Percentiles rank a stretch among this genome's conserved stretches.
phyloP scores from a whole-genome alignment of 2,329 filamentous ascomycete species.

The Alternaria atra region DNA sequence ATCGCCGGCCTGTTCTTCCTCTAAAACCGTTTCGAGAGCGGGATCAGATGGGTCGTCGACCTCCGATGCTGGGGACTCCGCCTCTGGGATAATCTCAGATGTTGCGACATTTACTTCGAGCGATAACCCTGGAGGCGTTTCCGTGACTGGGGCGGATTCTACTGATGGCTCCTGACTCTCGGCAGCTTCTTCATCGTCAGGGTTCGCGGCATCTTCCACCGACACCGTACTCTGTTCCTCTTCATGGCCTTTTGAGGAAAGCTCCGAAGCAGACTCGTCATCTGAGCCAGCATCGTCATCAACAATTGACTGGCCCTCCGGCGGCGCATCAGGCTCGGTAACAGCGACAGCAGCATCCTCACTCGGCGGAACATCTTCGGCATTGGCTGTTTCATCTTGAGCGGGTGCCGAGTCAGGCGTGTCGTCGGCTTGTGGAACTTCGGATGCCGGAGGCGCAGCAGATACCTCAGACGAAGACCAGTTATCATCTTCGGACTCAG shows the following conservation, averaged over 20 bases:
- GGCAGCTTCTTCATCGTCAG: constrained; percentile 1
- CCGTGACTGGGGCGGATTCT: not conserved
- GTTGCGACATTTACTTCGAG: constrained; percentile 6
- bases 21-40: not conserved
- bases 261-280: constrained; percentile 7
- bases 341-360: not conserved
- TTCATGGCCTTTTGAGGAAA: not conserved
- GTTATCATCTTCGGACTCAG: constrained; percentile 15
- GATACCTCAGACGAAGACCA: constrained; percentile 22
- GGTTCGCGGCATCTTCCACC: constrained; percentile 2
- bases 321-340: constrained; percentile 7
- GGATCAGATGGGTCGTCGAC: constrained; percentile 1
- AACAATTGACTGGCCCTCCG: not conserved
- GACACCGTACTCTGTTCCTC: constrained; percentile 4
- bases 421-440: constrained; percentile 7
- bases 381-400: constrained; percentile 7
- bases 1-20: not conserved
- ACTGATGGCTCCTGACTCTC: constrained; percentile 1
- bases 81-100: constrained; percentile 4
- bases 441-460: not conserved
- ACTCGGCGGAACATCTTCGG: not conserved
- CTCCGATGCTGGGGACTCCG: constrained; percentile 3
- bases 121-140: constrained; percentile 1
- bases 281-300: not conserved
- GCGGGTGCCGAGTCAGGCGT: constrained; percentile 2